Evolutionary conservation across 1,139 yeast species (phyloP).

Genomic region (Scheffersomyces insectosa): DNA sequence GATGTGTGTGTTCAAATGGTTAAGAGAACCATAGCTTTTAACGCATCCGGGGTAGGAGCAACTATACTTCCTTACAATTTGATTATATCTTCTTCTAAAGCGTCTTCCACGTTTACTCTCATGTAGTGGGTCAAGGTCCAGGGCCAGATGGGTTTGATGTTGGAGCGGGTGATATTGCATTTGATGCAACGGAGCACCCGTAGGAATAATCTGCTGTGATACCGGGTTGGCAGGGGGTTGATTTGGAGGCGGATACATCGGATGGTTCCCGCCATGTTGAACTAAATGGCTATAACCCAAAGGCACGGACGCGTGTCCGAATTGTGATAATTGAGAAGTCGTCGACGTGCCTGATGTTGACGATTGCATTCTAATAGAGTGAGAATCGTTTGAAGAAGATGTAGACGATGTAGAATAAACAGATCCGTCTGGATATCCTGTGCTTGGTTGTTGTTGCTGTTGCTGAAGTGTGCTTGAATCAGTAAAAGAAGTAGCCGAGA

Average conservation of each 20-base stretch:
- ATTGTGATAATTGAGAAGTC: neutral
- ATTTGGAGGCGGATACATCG: neutral
- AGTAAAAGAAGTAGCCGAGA: neutral
- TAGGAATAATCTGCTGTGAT: neutral
- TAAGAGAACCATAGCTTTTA: constrained; percentile 74
- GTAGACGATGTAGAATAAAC: too few relatives aligned
- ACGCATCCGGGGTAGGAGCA: constrained; percentile 63
- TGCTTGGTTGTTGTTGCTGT: neutral
- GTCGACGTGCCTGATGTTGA: neutral
- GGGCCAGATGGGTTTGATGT: constrained; percentile 9
- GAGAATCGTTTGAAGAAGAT: neutral
- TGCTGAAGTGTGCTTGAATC: neutral
- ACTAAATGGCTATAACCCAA: neutral
- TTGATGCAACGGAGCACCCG: constrained; percentile 4
- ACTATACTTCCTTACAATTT: constrained; percentile 64
- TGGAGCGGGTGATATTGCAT: constrained; percentile 5
- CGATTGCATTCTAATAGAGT: neutral
- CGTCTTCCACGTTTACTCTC: constrained; percentile 32
- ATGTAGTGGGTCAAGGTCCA: constrained; percentile 12
- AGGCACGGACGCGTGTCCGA: neutral
- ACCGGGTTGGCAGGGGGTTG: neutral
- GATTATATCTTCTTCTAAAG: constrained; percentile 68
- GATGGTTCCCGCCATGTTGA: neutral
- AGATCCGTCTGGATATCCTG: neutral
- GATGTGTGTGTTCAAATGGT: constrained; percentile 77